These are phyloP conservation scores for Echria macrotheca DNA, from an alignment of 495 filamentous ascomycete genomes.

Conservation along the genomic window DNA sequence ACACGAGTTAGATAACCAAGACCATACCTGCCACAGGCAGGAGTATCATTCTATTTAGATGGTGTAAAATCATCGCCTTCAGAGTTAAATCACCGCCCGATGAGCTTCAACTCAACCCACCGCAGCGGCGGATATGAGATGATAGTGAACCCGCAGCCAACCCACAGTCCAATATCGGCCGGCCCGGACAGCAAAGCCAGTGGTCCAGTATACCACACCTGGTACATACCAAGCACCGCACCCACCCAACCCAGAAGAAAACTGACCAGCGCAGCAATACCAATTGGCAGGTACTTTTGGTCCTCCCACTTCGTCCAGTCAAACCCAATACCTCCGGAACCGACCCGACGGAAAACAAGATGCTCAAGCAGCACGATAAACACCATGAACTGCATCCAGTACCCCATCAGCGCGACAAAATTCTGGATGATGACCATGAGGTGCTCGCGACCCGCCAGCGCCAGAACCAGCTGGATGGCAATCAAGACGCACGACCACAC, in stretches of 20 bases:
- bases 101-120: constrained; percentile 41
- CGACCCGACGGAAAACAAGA: constrained; percentile 52
- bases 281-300: constrained; percentile 53
- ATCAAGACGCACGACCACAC: constrained; percentile 57
- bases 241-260: constrained; percentile 68
- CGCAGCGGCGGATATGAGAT: constrained; percentile 48
- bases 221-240: constrained; percentile 62
- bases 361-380: constrained; percentile 60
- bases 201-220: constrained; percentile 65
- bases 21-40: too few species aligned
- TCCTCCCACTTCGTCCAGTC: constrained; percentile 62
- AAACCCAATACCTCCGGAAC: constrained; percentile 29
- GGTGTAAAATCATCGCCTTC: not conserved
- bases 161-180: constrained; percentile 43
- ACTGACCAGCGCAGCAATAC: constrained; percentile 54
- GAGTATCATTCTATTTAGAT: not conserved
- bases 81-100: constrained; percentile 36
- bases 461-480: constrained; percentile 58
- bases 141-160: constrained; percentile 45
- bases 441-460: constrained; percentile 54
- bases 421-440: constrained; percentile 65
- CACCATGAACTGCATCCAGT: constrained; percentile 63
- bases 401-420: constrained; percentile 67
- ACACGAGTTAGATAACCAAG: too few species aligned
- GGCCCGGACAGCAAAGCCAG: constrained; percentile 38